Evolutionary conservation across 2,329 filamentous ascomycete genomes (phyloP).

Genomic region (Fusarium setosum): DNA sequence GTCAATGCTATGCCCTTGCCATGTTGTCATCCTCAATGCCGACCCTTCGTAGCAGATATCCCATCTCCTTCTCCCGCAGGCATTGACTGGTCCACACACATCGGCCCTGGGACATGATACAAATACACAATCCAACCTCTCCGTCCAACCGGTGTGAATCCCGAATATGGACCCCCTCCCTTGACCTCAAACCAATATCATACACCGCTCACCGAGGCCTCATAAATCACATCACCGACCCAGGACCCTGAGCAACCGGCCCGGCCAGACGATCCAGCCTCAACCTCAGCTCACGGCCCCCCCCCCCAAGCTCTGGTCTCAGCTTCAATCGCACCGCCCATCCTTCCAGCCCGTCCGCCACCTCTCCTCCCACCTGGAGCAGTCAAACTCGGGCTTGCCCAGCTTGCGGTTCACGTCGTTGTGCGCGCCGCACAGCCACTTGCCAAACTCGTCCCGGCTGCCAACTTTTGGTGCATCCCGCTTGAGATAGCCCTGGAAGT

Average conservation of each 20-base stretch:
- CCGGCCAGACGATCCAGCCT: slow-evolving; percentile 26
- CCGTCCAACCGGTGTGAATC: slow-evolving; percentile 1
- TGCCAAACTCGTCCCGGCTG: slow-evolving; percentile 77
- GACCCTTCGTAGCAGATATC: slow-evolving; percentile 4
- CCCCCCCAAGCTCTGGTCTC: not conserved
- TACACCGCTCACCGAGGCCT: slow-evolving; percentile 33
- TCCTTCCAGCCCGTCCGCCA: slow-evolving; percentile 92
- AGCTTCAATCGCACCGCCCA: slow-evolving; percentile 67
- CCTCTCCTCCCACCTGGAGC: slow-evolving; percentile 88
- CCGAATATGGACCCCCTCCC: not conserved
- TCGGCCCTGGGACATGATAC: not conserved
- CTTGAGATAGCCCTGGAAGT: slow-evolving; percentile 86
- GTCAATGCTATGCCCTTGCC: slow-evolving; percentile 1
- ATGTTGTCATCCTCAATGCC: not conserved
- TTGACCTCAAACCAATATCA: slow-evolving; percentile 9
- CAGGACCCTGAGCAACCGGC: slow-evolving; percentile 12
- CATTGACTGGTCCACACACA: slow-evolving; percentile 25
- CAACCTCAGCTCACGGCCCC: slow-evolving; percentile 30
- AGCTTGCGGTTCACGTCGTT: slow-evolving; percentile 91
- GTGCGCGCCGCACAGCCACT: slow-evolving; percentile 87
- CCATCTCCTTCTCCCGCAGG: slow-evolving; percentile 22
- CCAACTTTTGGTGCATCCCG: slow-evolving; percentile 72
- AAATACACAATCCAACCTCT: slow-evolving; percentile 16
- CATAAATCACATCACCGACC: slow-evolving; percentile 4
- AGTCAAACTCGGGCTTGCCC: slow-evolving; percentile 93